phyloP scores from a whole-genome alignment of 1,284 basidiomycete genomes.

The Boletellus sp. region DNA sequence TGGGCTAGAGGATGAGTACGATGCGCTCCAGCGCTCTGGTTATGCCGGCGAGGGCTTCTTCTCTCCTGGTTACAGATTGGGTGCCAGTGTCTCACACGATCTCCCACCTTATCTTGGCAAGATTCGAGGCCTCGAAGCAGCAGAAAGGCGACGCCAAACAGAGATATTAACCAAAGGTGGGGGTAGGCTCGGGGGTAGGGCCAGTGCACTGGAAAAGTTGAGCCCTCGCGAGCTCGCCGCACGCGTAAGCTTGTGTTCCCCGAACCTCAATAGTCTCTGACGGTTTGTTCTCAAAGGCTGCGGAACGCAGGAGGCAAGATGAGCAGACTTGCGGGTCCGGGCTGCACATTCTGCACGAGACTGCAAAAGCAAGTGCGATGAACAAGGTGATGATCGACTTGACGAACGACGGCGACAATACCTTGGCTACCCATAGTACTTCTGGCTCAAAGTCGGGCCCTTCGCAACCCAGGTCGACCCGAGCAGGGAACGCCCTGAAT shows the following conservation, averaged over 20 bases:
- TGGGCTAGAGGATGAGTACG: conserved; percentile 78
- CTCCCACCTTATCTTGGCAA: conserved; percentile 62
- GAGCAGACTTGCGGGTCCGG: conserved; percentile 71
- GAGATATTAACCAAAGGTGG: conserved; percentile 51
- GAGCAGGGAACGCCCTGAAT: not conserved
- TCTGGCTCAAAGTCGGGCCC: conserved; percentile 13
- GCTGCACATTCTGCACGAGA: conserved; percentile 58
- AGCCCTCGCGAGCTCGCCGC: conserved; percentile 72
- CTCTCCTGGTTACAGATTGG: conserved; percentile 63
- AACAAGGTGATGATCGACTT: conserved; percentile 53
- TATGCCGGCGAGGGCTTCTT: conserved; percentile 84
- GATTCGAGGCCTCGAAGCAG: conserved; percentile 67
- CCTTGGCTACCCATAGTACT: conserved; percentile 24
- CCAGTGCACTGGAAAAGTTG: conserved; percentile 37
- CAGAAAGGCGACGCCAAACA: conserved; percentile 61
- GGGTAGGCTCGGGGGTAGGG: conserved; percentile 50
- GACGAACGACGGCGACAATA: conserved; percentile 37
- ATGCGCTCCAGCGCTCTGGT: conserved; percentile 68
- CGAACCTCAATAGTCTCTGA: not conserved
- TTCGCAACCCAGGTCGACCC: conserved; percentile 14
- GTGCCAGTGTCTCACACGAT: conserved; percentile 58
- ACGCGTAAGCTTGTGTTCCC: conserved; percentile 48
- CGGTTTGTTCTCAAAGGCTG: conserved; percentile 53
- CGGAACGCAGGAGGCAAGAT: conserved; percentile 70
- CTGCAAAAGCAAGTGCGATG: conserved; percentile 62